Evolutionary conservation across 177 flowering plant species (phyloP).

Genomic region (Vitis hybrid): DNA sequence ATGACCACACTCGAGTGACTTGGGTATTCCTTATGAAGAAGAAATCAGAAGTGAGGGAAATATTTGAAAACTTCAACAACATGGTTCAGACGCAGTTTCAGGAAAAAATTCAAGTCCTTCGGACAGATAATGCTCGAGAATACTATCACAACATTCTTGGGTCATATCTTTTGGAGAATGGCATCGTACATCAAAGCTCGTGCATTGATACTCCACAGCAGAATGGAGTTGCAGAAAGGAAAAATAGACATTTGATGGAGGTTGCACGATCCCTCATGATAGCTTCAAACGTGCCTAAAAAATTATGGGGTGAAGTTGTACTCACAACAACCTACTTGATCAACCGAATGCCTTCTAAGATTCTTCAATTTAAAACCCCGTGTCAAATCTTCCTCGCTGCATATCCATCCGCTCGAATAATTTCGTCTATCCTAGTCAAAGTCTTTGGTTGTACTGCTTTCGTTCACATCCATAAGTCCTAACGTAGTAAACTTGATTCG

Average conservation of each 20-base stretch:
- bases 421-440: constrained; percentile 1
- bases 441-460: constrained; percentile 12
- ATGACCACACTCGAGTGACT: no score
- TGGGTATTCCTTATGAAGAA: no score
- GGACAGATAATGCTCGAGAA: no score
- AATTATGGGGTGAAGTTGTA: constrained; percentile 24
- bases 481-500: background rate
- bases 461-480: background rate
- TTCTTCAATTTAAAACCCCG: constrained; percentile 12
- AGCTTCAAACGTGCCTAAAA: constrained; percentile 5
- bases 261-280: background rate
- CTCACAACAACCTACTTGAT: constrained; percentile 15
- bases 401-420: background rate
- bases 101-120: no score
- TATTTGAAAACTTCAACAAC: no score
- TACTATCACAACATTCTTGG: no score
- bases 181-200: background rate
- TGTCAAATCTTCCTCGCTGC: background rate
- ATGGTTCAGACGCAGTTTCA: no score
- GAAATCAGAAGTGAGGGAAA: no score
- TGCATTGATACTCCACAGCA: no score
- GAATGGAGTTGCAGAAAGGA: no score
- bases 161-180: no score
- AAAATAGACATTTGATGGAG: background rate
- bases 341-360: constrained; percentile 11